A percentile compares a stretch with the other conserved stretches of the same genome.
These are phyloP conservation scores for Zygosaccharomyces siamensis DNA, from an alignment of 805 yeast genomes.

Conservation along the genomic window DNA sequence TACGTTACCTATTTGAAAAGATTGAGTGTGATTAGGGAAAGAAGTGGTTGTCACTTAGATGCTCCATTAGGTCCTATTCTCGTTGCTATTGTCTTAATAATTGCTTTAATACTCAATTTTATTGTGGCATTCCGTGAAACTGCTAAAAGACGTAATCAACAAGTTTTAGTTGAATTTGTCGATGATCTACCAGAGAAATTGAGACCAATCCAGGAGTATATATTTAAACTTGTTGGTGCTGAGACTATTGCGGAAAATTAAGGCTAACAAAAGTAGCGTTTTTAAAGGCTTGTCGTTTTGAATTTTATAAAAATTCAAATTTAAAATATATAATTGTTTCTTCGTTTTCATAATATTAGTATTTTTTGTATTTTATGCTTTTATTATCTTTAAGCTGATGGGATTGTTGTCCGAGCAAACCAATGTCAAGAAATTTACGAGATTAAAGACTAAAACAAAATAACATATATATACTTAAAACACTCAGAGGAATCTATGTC, in stretches of 20 bases:
- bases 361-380: not conserved
- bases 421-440: not conserved
- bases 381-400: not conserved
- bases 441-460: not conserved
- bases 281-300: too few relatives aligned
- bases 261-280: not conserved
- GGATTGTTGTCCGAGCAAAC: not conserved
- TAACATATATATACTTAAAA: not conserved
- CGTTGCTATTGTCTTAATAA: conserved; percentile 61
- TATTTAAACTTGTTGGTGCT: conserved; percentile 36
- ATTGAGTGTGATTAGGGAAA: conserved; percentile 63
- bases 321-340: not conserved
- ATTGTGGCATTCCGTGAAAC: conserved; percentile 53
- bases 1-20: conserved; percentile 70
- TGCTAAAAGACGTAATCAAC: conserved; percentile 17
- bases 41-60: conserved; percentile 86
- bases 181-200: conserved; percentile 19
- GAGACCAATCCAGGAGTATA: conserved; percentile 28
- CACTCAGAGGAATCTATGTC: conserved; percentile 12
- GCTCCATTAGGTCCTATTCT: conserved; percentile 85
- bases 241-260: conserved; percentile 6
- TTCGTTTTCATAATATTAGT: not conserved
- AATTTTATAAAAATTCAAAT: not conserved
- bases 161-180: conserved; percentile 10
- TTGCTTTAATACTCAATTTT: conserved; percentile 69